Percentiles rank a stretch among this genome's conserved stretches.
Conservation (phyloP, 768 basidiomycete species). For the Lactarius quietus region DNA sequence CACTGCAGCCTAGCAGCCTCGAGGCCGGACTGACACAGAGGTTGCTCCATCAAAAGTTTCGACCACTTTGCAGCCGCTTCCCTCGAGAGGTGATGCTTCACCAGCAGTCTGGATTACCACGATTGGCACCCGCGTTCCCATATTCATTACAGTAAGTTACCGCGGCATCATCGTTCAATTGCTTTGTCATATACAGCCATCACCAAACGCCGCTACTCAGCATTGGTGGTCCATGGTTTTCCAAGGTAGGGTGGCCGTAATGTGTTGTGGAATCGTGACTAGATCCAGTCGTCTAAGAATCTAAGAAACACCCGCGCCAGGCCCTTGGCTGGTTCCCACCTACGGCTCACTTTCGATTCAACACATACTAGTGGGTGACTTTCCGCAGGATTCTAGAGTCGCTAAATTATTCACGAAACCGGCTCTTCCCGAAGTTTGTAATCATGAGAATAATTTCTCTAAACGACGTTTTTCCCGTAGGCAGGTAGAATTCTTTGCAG, state of each 20-base stretch:
- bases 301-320: too few species aligned
- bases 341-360: neutral
- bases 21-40: neutral
- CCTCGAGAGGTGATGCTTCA: neutral
- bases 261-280: neutral
- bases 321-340: neutral
- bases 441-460: too few species aligned
- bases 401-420: too few species aligned
- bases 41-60: neutral
- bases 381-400: too few species aligned
- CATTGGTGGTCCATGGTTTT: neutral
- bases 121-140: neutral
- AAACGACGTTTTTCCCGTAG: too few species aligned
- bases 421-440: too few species aligned
- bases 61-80: neutral
- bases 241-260: neutral
- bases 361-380: neutral
- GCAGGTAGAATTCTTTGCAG: too few species aligned
- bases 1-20: neutral
- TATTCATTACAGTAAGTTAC: neutral
- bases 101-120: neutral
- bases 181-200: neutral
- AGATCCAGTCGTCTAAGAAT: neutral
- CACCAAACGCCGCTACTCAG: neutral
- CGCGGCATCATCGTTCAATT: neutral